phyloP scores from a whole-genome alignment of 2,329 filamentous ascomycete genomes.

The Meredithiella fracta region DNA sequence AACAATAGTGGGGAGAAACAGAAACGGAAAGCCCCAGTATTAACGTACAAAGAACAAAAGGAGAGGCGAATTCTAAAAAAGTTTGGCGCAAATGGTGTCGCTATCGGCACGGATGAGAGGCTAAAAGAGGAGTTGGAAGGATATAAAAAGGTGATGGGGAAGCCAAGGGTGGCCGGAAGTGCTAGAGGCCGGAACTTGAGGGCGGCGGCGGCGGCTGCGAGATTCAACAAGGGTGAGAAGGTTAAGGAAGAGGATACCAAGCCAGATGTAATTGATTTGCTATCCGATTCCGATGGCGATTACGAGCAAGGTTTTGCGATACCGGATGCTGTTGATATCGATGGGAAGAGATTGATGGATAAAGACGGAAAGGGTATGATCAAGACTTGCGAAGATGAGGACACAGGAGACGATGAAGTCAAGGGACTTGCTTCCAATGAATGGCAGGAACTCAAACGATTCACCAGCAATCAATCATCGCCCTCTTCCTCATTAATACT shows the following conservation, averaged over 20 bases:
- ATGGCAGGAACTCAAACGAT: slow-evolving; percentile 36
- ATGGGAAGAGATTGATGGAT: slow-evolving; percentile 50
- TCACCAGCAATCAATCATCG: neutral
- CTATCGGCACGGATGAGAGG: slow-evolving; percentile 52
- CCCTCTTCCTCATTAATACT: neutral
- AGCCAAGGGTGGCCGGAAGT: slow-evolving; percentile 59
- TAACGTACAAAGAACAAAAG: slow-evolving; percentile 56
- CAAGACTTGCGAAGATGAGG: slow-evolving; percentile 54
- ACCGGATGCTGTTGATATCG: slow-evolving; percentile 42
- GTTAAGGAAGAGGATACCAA: slow-evolving; percentile 24
- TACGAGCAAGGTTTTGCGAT: slow-evolving; percentile 19
- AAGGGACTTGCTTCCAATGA: slow-evolving; percentile 30
- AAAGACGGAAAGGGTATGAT: slow-evolving; percentile 50
- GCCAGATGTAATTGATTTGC: slow-evolving; percentile 26
- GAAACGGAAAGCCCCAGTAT: slow-evolving; percentile 29
- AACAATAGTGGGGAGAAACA: slow-evolving; percentile 36
- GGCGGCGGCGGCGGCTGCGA: slow-evolving; percentile 58
- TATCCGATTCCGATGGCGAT: slow-evolving; percentile 13
- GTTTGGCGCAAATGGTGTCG: slow-evolving; percentile 54
- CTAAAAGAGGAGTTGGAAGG: slow-evolving; percentile 50
- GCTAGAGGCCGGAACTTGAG: slow-evolving; percentile 58
- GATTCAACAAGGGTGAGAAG: slow-evolving; percentile 41
- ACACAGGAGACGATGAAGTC: slow-evolving; percentile 38
- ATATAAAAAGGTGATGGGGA: slow-evolving; percentile 43
- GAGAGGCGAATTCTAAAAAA: slow-evolving; percentile 57